A percentile compares a stretch with the other conserved stretches of the same genome.
Conservation (phyloP, 2,329 filamentous ascomycete genomes). For the Xylariaceae sp. region DNA sequence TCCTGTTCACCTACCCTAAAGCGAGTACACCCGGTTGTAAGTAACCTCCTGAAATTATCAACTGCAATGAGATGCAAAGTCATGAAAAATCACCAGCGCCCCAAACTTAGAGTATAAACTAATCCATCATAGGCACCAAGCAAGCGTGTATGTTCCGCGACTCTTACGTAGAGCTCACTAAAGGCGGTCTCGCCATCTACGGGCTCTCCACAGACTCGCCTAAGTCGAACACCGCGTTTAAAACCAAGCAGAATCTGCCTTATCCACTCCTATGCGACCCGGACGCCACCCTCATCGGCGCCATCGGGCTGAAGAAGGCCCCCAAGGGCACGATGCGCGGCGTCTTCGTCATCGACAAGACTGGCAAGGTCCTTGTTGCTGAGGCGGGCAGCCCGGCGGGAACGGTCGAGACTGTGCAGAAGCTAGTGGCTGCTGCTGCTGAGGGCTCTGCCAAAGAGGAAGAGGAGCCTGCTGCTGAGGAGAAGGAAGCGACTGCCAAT, state of each 20-base stretch:
- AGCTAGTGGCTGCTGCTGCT: constrained; percentile 53
- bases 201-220: constrained; percentile 84
- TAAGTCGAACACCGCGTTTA: constrained; percentile 90
- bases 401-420: constrained; percentile 73
- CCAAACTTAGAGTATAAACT: constrained; percentile 6
- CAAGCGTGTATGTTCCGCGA: constrained; percentile 95
- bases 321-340: constrained; percentile 79
- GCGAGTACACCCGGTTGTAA: constrained; percentile 93
- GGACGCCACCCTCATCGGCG: constrained; percentile 66
- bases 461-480: constrained; percentile 21
- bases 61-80: no score
- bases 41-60: no score
- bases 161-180: constrained; percentile 69
- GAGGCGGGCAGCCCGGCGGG: constrained; percentile 72
- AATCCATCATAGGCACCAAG: constrained; percentile 69
- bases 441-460: constrained; percentile 24
- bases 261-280: constrained; percentile 88
- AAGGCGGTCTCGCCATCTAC: constrained; percentile 79
- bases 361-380: constrained; percentile 72
- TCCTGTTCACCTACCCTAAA: constrained; percentile 93
- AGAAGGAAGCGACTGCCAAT: constrained; percentile 28
- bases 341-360: constrained; percentile 81
- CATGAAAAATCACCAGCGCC: no score
- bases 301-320: constrained; percentile 85
- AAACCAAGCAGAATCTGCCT: constrained; percentile 82